Conservation (phyloP, 371 early-diverging fungal species). For the Mortierella sp. region DNA sequence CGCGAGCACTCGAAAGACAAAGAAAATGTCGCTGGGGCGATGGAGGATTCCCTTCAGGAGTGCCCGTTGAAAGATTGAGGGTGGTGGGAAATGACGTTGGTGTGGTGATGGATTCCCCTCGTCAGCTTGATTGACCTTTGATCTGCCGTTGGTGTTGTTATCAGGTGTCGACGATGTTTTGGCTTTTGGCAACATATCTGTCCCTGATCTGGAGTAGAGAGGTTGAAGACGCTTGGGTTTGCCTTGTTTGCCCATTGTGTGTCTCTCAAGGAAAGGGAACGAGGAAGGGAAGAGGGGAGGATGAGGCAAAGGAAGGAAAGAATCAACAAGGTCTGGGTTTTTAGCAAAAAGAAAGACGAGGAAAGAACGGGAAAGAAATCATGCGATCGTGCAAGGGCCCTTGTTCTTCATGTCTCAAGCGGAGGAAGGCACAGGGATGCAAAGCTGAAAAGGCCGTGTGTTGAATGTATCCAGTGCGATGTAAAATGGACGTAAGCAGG, state of each 20-base stretch:
- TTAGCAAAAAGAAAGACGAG: background rate
- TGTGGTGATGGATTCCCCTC: background rate
- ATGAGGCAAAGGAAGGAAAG: background rate
- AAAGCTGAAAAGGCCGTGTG: too few species aligned
- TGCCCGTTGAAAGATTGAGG: constrained; percentile 27
- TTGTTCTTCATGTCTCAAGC: too few species aligned
- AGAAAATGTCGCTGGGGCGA: constrained; percentile 21
- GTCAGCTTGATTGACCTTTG: background rate
- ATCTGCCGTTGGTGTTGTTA: background rate
- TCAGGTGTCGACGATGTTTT: background rate
- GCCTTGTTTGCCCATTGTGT: background rate
- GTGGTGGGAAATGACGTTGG: constrained; percentile 16
- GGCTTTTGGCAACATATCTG: background rate
- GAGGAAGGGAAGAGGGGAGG: background rate
- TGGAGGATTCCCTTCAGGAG: constrained; percentile 31
- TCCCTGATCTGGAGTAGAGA: constrained; percentile 9
- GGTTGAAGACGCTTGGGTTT: background rate
- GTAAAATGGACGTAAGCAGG: too few species aligned
- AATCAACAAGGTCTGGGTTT: background rate
- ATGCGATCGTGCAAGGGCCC: constrained; percentile 6
- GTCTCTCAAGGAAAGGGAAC: background rate
- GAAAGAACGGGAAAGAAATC: background rate
- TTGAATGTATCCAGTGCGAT: too few species aligned
- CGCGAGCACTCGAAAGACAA: constrained; percentile 21
- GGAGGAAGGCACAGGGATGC: too few species aligned